These are phyloP conservation scores for Hemileccinum rubropunctum DNA, from an alignment of 768 basidiomycete genomes.

Conservation along the genomic window DNA sequence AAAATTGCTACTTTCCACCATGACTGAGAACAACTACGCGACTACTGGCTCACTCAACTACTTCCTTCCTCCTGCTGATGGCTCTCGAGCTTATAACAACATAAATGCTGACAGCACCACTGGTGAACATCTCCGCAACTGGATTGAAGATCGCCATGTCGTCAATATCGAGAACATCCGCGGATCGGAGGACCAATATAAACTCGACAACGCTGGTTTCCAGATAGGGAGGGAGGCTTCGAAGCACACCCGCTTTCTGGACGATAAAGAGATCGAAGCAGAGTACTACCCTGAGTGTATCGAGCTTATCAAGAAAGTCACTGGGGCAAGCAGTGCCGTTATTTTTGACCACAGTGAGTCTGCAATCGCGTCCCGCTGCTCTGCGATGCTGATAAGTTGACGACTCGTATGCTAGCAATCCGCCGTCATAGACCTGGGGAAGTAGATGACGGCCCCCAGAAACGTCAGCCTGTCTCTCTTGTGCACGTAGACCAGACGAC, in stretches of 20 bases:
- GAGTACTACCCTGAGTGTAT: conserved; percentile 41
- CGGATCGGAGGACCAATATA: conserved; percentile 31
- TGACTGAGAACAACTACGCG: conserved; percentile 13
- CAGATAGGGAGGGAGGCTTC: conserved; percentile 28
- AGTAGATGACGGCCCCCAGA: conserved; percentile 35
- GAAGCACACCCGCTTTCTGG: conserved; percentile 30
- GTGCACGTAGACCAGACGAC: conserved; percentile 49
- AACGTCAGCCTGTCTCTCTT: conserved; percentile 40
- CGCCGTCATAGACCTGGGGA: conserved; percentile 40
- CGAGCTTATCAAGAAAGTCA: conserved; percentile 37
- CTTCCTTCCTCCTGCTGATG: conserved; percentile 16
- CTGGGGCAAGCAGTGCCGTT: conserved; percentile 37
- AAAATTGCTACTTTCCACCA: no score
- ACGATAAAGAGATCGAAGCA: conserved; percentile 34
- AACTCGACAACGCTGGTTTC: conserved; percentile 36
- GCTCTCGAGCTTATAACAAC: conserved; percentile 12
- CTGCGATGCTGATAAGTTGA: background rate
- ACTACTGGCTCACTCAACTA: conserved; percentile 21
- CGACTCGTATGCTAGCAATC: conserved; percentile 32
- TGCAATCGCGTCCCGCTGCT: background rate
- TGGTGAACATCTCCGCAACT: conserved; percentile 19
- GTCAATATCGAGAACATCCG: conserved; percentile 33
- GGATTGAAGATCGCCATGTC: conserved; percentile 6
- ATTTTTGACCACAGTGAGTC: conserved; percentile 42
- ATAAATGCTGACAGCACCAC: conserved; percentile 19